Conservation (phyloP, 768 basidiomycete species). For the Phlebiopsis flavidoalba region DNA sequence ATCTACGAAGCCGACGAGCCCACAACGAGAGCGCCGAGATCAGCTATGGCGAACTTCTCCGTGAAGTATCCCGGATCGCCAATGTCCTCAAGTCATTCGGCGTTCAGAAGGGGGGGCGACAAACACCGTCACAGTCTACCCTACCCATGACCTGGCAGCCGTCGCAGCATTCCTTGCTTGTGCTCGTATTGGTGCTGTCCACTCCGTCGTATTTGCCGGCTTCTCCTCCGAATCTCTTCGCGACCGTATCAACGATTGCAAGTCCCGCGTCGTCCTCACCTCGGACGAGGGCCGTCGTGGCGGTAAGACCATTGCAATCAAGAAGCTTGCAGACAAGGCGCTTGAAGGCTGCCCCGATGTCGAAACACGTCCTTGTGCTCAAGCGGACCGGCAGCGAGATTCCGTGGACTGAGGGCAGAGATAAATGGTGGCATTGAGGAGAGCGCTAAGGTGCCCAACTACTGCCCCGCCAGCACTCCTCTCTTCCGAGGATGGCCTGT, state of each 20-base stretch:
- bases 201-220: slow-evolving; percentile 96
- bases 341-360: slow-evolving; percentile 80
- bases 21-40: slow-evolving; percentile 68
- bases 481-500: slow-evolving; percentile 91
- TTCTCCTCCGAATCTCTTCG: slow-evolving; percentile 94
- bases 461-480: slow-evolving; percentile 88
- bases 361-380: slow-evolving; percentile 87
- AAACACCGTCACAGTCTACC: slow-evolving; percentile 31
- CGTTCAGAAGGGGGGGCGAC: slow-evolving; percentile 85
- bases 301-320: slow-evolving; percentile 92
- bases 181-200: slow-evolving; percentile 93
- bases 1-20: slow-evolving; percentile 99
- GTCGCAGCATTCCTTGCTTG: slow-evolving; percentile 97
- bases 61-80: slow-evolving; percentile 83
- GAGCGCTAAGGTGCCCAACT: slow-evolving; percentile 72
- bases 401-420: slow-evolving; percentile 76
- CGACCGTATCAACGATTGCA: slow-evolving; percentile 90
- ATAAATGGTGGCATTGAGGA: slow-evolving; percentile 98
- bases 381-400: slow-evolving; percentile 82
- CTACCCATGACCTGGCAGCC: slow-evolving; percentile 98
- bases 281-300: slow-evolving; percentile 92
- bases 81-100: slow-evolving; percentile 81
- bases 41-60: slow-evolving; percentile 80
- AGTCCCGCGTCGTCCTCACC: slow-evolving; percentile 85
- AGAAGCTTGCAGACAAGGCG: slow-evolving; percentile 92